These are phyloP conservation scores for Phytophthora meadii DNA, from an alignment of 352 stramenopile species.

Conservation along the genomic window DNA sequence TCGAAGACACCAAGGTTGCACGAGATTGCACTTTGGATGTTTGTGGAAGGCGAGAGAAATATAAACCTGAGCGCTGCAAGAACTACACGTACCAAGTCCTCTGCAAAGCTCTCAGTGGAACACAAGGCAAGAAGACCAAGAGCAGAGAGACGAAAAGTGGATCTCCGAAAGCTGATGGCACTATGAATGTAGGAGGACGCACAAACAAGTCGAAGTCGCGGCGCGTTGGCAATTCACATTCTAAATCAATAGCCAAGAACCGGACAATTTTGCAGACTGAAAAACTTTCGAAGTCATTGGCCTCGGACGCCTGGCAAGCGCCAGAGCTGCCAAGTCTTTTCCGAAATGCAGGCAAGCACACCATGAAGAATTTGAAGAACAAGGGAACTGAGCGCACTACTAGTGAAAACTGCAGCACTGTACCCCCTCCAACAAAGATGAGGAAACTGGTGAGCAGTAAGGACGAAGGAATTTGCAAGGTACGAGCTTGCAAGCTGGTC, in stretches of 20 bases:
- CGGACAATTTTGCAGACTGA: constrained; percentile 16
- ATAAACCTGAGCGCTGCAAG: constrained; percentile 2
- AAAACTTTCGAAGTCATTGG: neutral
- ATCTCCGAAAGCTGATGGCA: too few species aligned
- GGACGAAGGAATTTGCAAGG: constrained; percentile 7
- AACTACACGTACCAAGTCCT: constrained; percentile 6
- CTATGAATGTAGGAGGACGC: too few species aligned
- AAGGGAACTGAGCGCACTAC: constrained; percentile 1
- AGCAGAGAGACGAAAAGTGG: too few species aligned
- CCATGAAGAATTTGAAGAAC: neutral
- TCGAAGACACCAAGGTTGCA: too few species aligned
- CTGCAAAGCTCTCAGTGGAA: neutral
- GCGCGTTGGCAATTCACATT: neutral
- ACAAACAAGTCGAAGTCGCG: neutral
- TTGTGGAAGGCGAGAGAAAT: constrained; percentile 15
- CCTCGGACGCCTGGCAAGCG: constrained; percentile 12
- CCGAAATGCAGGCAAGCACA: constrained; percentile 17
- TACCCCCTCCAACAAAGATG: too few species aligned
- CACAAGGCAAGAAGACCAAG: neutral
- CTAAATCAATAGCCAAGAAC: neutral
- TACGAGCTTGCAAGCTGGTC: constrained; percentile 3
- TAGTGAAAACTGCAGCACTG: too few species aligned
- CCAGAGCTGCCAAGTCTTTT: constrained; percentile 29
- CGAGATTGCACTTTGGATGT: neutral
- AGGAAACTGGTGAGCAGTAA: neutral